These are phyloP conservation scores for Fusarium nodosum DNA, from an alignment of 2,329 filamentous ascomycete species.

Conservation along the genomic window DNA sequence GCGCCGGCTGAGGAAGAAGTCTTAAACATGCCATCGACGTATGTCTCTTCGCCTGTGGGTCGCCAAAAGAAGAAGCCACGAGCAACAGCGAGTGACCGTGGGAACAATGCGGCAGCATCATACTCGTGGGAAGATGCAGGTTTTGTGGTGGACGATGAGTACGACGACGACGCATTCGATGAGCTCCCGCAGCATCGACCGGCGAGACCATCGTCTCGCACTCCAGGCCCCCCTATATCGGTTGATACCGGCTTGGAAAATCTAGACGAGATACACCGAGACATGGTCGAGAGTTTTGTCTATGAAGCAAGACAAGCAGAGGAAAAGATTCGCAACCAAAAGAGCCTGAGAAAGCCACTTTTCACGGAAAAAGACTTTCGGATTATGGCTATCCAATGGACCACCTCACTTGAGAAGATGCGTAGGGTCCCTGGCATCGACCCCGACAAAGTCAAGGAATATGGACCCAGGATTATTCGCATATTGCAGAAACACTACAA, in stretches of 20 bases:
- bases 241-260: conserved; percentile 66
- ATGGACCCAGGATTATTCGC: conserved; percentile 72
- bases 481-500: conserved; percentile 65
- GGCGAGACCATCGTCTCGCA: conserved; percentile 53
- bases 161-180: conserved; percentile 60
- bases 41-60: conserved; percentile 67
- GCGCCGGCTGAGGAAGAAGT: conserved; percentile 55
- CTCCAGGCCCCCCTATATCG: conserved; percentile 69
- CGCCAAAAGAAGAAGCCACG: conserved; percentile 51
- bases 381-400: conserved; percentile 80
- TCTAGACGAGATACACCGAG: conserved; percentile 71
- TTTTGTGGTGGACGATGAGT: conserved; percentile 62
- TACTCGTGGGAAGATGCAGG: conserved; percentile 58
- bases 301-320: conserved; percentile 71
- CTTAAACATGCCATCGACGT: conserved; percentile 60
- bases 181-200: conserved; percentile 57
- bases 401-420: conserved; percentile 73
- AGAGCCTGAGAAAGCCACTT: conserved; percentile 67
- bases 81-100: conserved; percentile 51
- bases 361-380: conserved; percentile 79
- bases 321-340: conserved; percentile 71
- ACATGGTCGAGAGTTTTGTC: conserved; percentile 75
- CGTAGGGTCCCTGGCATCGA: conserved; percentile 73
- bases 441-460: conserved; percentile 69
- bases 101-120: conserved; percentile 58